Base-by-base conservation (phyloP, 176 grass and related monocot genomes). In the Pontederia crassipes region DNA sequence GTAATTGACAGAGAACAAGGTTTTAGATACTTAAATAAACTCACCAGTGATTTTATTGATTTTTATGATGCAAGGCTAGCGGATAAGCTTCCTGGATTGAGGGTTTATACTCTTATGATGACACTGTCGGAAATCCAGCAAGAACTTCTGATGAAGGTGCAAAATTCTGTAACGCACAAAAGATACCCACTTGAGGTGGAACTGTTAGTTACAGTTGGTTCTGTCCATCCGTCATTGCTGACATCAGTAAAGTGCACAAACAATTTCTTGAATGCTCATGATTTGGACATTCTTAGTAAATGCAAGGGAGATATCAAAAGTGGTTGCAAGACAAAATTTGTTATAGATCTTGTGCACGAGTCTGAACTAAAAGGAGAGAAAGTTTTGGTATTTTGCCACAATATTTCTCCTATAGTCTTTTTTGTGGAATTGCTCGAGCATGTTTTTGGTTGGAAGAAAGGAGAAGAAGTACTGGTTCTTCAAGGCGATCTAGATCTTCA, bases 351-450 rank as follows among this genome's bases (percentile, higher is more conserved):
- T 27, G 70, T 90, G 49, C 77, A 70, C 67, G 90, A 96, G 60
- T 87, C 86, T 3, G 65, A 82, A 2, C 71, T 84, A 26, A 82
- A 48, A 65, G 84, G 87, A 28, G 91, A 96, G 73, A 77, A 60
- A 61, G 86, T 96, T 46, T 80, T 96, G 76, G 75, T 96, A 68
- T 96, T 96, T 64, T 96, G 83, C 66, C 91, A 96, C 75, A 96
- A 96, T 46, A 60, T 90, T 29, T 66, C 77, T 1, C 91, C 83
- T 0, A 76, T 96, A 77, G 74, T 69, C 52, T 80, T 90, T 24
- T 74, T 96, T 0, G 69, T 90, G 3, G 71, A 75, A 28, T 58
- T 85, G 61, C 84, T 96, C 65, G 83, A 87, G 76, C 15, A 11
- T 12, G 65, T 74, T 49, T 85, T 90, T 9, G 80, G 77, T 54